These are phyloP conservation scores for Fusarium musae DNA, from an alignment of 2,329 filamentous ascomycete genomes.

Conservation along the genomic window DNA sequence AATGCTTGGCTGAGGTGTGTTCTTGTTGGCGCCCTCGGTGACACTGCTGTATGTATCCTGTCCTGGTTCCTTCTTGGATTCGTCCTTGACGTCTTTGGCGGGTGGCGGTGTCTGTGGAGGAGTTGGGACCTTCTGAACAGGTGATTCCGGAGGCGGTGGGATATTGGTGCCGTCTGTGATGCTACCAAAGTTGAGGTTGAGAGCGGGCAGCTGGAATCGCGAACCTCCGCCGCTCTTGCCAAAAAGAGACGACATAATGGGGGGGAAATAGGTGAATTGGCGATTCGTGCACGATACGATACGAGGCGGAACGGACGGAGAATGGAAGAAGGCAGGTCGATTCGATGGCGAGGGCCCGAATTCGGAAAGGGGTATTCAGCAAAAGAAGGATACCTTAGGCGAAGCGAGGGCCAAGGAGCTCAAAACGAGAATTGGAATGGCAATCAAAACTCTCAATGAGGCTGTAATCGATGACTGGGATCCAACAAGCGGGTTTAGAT, in stretches of 20 bases:
- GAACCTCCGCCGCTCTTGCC: slow-evolving; percentile 44
- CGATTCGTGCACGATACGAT: slow-evolving; percentile 26
- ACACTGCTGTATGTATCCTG: slow-evolving; percentile 27
- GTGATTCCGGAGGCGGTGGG: slow-evolving; percentile 67
- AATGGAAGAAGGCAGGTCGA: slow-evolving; percentile 13
- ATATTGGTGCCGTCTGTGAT: slow-evolving; percentile 71
- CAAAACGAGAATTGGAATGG: slow-evolving; percentile 12
- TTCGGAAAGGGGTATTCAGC: slow-evolving; percentile 20
- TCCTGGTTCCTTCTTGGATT: slow-evolving; percentile 17
- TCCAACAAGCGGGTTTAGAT: slow-evolving; percentile 36
- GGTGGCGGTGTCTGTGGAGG: slow-evolving; percentile 53
- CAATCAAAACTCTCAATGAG: slow-evolving; percentile 3
- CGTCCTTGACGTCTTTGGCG: slow-evolving; percentile 41
- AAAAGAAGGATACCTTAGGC: slow-evolving; percentile 6
- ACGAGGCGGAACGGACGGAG: slow-evolving; percentile 18
- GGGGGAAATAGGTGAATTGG: not conserved
- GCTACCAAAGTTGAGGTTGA: slow-evolving; percentile 68
- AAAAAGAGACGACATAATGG: slow-evolving; percentile 49
- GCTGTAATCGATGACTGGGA: slow-evolving; percentile 26
- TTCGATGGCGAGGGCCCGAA: slow-evolving; percentile 21
- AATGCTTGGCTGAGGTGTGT: slow-evolving; percentile 38
- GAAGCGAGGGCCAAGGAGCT: slow-evolving; percentile 12
- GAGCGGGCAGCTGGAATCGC: slow-evolving; percentile 67
- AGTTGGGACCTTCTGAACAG: slow-evolving; percentile 59
- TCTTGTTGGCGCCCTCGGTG: slow-evolving; percentile 32